These are phyloP conservation scores for Xylaria sp. DNA, from an alignment of 2,329 filamentous ascomycete species.

Conservation along the genomic window DNA sequence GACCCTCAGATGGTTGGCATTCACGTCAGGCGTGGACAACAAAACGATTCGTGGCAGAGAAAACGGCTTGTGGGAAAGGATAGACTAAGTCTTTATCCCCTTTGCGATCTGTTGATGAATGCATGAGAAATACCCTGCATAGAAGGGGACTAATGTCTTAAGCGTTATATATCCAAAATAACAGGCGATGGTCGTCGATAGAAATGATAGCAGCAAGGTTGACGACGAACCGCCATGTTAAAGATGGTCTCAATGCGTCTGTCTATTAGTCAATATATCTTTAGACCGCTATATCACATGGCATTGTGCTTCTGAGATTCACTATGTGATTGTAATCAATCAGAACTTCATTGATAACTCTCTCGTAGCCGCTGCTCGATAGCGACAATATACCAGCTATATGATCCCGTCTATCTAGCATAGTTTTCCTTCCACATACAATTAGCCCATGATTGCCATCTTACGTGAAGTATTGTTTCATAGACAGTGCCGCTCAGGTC, in stretches of 20 bases:
- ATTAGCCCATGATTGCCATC: background rate
- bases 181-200: background rate
- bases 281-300: background rate
- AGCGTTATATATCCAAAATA: slow-evolving; percentile 14
- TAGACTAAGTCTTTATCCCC: background rate
- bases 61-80: background rate
- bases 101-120: slow-evolving; percentile 1
- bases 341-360: background rate
- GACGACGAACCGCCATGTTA: background rate
- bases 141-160: slow-evolving; percentile 1
- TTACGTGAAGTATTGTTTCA: background rate
- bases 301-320: background rate
- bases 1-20: background rate
- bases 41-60: background rate
- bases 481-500: background rate
- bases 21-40: slow-evolving; percentile 1
- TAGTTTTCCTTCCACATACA: background rate
- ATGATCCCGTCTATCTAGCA: background rate
- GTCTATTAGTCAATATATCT: background rate
- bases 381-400: slow-evolving; percentile 8
- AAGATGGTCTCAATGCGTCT: no score
- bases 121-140: background rate
- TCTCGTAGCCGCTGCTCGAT: background rate
- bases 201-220: background rate
- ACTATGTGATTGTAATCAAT: slow-evolving; percentile 1